These are phyloP conservation scores for Schizonepeta tenuifolia DNA, from an alignment of 257 asterid genomes.

Conservation along the genomic window DNA sequence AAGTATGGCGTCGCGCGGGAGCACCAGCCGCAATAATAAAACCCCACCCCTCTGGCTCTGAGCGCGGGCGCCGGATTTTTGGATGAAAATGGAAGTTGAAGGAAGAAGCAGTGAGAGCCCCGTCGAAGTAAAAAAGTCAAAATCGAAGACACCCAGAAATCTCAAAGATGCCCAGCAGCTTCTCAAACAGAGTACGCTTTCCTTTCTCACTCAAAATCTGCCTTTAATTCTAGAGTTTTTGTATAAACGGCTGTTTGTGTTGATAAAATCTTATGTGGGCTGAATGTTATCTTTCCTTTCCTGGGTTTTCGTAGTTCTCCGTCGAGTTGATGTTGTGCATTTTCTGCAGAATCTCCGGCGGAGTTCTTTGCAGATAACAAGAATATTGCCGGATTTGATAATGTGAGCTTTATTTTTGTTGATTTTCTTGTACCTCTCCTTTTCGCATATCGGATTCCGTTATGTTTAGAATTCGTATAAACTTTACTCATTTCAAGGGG, in stretches of 20 bases:
- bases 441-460: not conserved
- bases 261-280: not conserved
- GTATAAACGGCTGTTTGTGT: not conserved
- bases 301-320: not conserved
- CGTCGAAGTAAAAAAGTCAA: slow-evolving; percentile 50
- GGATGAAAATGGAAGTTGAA: slow-evolving; percentile 52
- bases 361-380: slow-evolving; percentile 95
- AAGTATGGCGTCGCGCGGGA: not conserved
- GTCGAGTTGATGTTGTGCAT: slow-evolving; percentile 19
- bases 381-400: slow-evolving; percentile 95
- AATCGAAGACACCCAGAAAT: slow-evolving; percentile 65
- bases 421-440: not conserved
- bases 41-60: not conserved
- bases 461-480: not conserved
- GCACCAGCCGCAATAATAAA: not conserved
- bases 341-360: slow-evolving; percentile 84
- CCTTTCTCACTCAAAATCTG: slow-evolving; percentile 11
- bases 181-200: slow-evolving; percentile 71
- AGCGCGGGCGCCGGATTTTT: not conserved
- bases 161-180: slow-evolving; percentile 59
- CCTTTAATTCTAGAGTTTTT: slow-evolving; percentile 2
- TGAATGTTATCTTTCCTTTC: not conserved
- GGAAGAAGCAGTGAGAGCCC: slow-evolving; percentile 61
- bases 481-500: slow-evolving; percentile 1
- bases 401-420: slow-evolving; percentile 53